Percentiles rank a stretch among this genome's conserved stretches.
phyloP scores from a whole-genome alignment of 768 basidiomycete species.

The Fistulinella prunicolor region DNA sequence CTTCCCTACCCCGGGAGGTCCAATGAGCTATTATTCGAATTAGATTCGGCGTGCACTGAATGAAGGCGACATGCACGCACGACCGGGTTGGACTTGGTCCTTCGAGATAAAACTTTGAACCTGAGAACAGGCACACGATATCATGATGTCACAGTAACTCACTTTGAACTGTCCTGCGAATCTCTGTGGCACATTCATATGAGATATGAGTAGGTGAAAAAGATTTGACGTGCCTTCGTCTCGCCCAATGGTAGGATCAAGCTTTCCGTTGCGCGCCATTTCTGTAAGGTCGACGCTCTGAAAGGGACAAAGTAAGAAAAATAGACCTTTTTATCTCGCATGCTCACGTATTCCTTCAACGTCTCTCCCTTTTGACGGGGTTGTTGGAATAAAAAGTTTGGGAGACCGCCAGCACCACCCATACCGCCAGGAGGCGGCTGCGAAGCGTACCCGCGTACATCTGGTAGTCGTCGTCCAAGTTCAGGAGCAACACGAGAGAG shows the following conservation, averaged over 20 bases:
- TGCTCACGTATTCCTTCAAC: constrained; percentile 70
- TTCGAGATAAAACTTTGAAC: constrained; percentile 66
- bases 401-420: constrained; percentile 44
- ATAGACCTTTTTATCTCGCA: constrained; percentile 9
- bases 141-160: constrained; percentile 21
- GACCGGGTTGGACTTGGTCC: constrained; percentile 93
- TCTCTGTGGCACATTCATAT: constrained; percentile 47
- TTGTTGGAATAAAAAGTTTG: constrained; percentile 53
- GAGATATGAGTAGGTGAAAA: not conserved
- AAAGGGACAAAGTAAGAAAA: not conserved
- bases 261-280: constrained; percentile 76
- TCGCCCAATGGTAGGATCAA: constrained; percentile 88
- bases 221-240: constrained; percentile 58
- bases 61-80: constrained; percentile 38
- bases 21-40: constrained; percentile 54
- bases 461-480: not conserved
- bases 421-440: constrained; percentile 42
- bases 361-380: constrained; percentile 81
- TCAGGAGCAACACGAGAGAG: not conserved
- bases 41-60: not conserved
- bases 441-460: constrained; percentile 44
- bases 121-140: not conserved
- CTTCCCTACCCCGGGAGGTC: constrained; percentile 89
- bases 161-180: constrained; percentile 90
- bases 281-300: constrained; percentile 85